Percentiles rank a stretch among this genome's conserved stretches.
phyloP scores from a whole-genome alignment of 345 rosid species.

The Hibiscus tridactylites region DNA sequence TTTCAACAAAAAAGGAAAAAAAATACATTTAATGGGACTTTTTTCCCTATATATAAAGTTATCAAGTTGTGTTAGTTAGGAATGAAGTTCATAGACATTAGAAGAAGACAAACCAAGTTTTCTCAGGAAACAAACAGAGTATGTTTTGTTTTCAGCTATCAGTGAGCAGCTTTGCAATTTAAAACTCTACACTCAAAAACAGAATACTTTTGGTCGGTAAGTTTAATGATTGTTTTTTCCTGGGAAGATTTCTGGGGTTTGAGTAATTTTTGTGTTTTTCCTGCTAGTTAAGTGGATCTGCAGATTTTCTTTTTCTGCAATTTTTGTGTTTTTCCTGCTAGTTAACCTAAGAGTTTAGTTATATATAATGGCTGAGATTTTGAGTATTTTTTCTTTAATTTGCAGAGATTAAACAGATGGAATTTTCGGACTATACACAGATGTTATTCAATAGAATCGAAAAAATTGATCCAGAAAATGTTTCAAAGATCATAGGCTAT shows the following conservation, averaged over 20 bases:
- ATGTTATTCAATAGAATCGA: slow-evolving; percentile 37
- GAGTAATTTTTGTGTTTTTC: neutral
- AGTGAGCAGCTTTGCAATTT: neutral
- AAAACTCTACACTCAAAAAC: neutral
- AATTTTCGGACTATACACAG: slow-evolving; percentile 34
- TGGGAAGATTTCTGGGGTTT: neutral
- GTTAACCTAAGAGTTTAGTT: neutral
- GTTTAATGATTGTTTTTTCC: neutral
- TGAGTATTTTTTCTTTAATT: neutral
- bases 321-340: neutral
- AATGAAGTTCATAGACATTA: neutral
- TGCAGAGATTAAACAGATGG: slow-evolving; percentile 32
- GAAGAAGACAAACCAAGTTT: neutral
- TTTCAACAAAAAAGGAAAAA: neutral
- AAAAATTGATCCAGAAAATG: slow-evolving; percentile 46
- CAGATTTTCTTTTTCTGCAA: slow-evolving; percentile 5
- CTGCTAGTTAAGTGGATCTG: slow-evolving; percentile 13
- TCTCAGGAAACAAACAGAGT: neutral
- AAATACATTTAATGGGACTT: neutral
- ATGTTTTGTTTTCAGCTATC: neutral
- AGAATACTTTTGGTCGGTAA: neutral
- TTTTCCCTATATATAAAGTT: neutral
- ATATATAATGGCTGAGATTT: no score
- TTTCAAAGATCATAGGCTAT: slow-evolving; percentile 43
- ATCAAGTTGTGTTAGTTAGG: neutral